These are phyloP conservation scores for Diaporthe sp. DNA, from an alignment of 2,329 filamentous ascomycete genomes.

Conservation along the genomic window DNA sequence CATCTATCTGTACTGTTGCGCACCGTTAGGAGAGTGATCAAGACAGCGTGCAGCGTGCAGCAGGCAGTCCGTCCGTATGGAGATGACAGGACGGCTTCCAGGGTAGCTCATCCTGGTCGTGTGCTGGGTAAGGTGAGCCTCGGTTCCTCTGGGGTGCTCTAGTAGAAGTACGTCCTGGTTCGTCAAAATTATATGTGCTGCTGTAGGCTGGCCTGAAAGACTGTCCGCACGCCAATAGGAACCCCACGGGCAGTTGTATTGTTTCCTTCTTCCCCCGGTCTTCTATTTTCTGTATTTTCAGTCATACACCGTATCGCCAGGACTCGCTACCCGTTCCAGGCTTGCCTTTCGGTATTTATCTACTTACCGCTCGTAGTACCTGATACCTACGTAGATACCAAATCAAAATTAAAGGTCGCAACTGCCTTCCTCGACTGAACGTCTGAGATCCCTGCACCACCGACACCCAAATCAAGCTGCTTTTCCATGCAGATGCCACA, in stretches of 20 bases:
- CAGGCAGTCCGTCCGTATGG: background rate
- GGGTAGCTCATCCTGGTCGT: slow-evolving; percentile 27
- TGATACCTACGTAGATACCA: background rate
- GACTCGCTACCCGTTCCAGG: background rate
- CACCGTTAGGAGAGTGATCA: background rate
- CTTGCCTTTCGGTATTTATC: no score
- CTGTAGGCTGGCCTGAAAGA: background rate
- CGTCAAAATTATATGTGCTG: background rate
- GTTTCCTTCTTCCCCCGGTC: background rate
- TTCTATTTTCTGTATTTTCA: background rate
- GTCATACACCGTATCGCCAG: no score
- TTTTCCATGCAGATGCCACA: slow-evolving; percentile 5
- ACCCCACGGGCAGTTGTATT: no score
- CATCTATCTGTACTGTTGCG: background rate
- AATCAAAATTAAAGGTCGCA: background rate
- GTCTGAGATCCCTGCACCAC: slow-evolving; percentile 3
- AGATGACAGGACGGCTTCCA: background rate
- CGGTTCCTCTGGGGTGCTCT: background rate
- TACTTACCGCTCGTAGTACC: background rate
- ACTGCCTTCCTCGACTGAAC: background rate
- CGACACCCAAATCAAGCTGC: slow-evolving; percentile 8
- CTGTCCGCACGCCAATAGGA: background rate
- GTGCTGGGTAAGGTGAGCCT: slow-evolving; percentile 27
- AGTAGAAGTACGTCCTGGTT: background rate
- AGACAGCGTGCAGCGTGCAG: background rate